phyloP scores from a whole-genome alignment of 1,139 yeast genomes.

The Kodamaea sp. region DNA sequence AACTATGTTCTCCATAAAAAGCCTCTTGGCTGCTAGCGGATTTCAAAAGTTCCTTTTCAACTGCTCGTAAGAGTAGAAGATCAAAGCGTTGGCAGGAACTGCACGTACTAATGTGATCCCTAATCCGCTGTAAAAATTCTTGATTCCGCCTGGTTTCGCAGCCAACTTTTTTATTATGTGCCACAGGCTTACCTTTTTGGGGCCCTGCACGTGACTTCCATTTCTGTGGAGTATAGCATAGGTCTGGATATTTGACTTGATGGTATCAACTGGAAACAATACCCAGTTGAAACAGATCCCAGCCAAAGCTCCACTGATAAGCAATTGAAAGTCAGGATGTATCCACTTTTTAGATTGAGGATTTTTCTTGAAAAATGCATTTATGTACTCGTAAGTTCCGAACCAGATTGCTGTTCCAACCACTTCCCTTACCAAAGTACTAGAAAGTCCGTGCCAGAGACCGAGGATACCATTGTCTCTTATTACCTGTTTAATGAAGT shows the following conservation, averaged over 20 bases:
- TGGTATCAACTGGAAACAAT: conserved; percentile 87
- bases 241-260: conserved; percentile 87
- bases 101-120: conserved; percentile 82
- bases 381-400: conserved; percentile 73
- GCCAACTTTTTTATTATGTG: conserved; percentile 31
- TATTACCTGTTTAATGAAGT: conserved; percentile 47
- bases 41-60: conserved; percentile 48
- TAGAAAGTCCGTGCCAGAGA: conserved; percentile 80
- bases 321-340: conserved; percentile 48
- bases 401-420: conserved; percentile 96
- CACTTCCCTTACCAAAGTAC: conserved; percentile 82
- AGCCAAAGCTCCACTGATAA: conserved; percentile 82
- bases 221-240: conserved; percentile 28
- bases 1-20: too few relatives aligned
- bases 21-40: too few relatives aligned
- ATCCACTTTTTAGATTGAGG: conserved; percentile 16
- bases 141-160: conserved; percentile 52
- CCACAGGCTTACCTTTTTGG: conserved; percentile 6
- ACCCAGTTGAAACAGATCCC: conserved; percentile 81
- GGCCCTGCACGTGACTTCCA: conserved; percentile 1
- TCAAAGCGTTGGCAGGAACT: conserved; percentile 86
- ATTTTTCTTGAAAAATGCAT: conserved; percentile 34
- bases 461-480: conserved; percentile 52
- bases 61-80: conserved; percentile 77
- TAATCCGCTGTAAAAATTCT: conserved; percentile 79